Evolutionary conservation across 495 filamentous ascomycete genomes (phyloP).

Genomic region (Penicillium taxi): DNA sequence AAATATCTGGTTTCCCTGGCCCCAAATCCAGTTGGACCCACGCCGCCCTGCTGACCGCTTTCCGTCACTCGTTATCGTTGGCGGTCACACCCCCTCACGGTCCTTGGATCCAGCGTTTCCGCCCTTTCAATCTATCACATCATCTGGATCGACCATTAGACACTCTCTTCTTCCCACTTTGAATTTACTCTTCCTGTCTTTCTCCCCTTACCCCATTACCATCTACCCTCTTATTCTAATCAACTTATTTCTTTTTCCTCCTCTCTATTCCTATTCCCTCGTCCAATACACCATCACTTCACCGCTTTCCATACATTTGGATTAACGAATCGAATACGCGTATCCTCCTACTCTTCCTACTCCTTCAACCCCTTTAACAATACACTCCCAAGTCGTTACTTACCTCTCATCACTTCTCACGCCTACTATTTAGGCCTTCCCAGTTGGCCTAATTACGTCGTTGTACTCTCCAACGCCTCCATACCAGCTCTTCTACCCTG

Average conservation of each 20-base stretch:
- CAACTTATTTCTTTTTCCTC: neutral
- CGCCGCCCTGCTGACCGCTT: slow-evolving; percentile 32
- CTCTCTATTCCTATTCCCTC: neutral
- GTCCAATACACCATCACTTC: slow-evolving; percentile 1
- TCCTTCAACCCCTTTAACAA: slow-evolving; percentile 9
- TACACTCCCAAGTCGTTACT: too few species aligned
- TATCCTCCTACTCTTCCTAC: neutral
- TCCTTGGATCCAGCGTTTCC: slow-evolving; percentile 26
- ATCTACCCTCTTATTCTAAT: neutral
- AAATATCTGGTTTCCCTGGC: neutral
- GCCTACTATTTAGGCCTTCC: too few species aligned
- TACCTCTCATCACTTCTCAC: too few species aligned
- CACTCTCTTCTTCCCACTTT: slow-evolving; percentile 11
- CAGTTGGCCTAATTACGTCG: too few species aligned
- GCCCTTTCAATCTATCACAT: slow-evolving; percentile 27
- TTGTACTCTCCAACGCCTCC: too few species aligned
- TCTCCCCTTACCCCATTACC: neutral
- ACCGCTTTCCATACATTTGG: slow-evolving; percentile 2
- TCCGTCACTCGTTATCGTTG: slow-evolving; percentile 31
- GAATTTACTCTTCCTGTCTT: neutral
- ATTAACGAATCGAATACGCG: slow-evolving; percentile 1
- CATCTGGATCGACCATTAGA: slow-evolving; percentile 22
- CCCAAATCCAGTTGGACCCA: slow-evolving; percentile 10
- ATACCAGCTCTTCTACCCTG: slow-evolving; percentile 3
- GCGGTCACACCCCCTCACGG: slow-evolving; percentile 29